Evolutionary conservation across 2,329 filamentous ascomycete genomes (phyloP), one percentile per base, ranked within the genome.

Genomic region (Epichloe brachyelytri): DNA sequence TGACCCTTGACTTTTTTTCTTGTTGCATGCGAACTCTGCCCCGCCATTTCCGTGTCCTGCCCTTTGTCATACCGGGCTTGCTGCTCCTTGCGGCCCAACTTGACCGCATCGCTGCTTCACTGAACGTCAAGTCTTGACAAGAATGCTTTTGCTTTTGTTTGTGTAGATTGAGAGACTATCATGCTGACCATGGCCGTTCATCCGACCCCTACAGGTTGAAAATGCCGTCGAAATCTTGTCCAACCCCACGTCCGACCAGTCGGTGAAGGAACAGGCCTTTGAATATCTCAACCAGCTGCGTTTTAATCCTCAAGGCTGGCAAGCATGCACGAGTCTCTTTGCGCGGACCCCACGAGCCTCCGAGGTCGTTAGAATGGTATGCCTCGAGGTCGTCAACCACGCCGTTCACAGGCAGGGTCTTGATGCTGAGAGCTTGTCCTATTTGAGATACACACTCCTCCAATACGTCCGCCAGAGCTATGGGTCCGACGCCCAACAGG

Each of bases 201-300:
- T 41, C 43, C n/a, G 36, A 37, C 43, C 8, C n/a, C 51, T 48
- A 22, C 63, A 96, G 88, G 83, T 96, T 68, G 86, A 93, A 72
- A 91, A 88, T 73, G 93, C 93, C 69, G 93, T 97, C 72, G 82
- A 93, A 69, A 94, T 97, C 72, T 88, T 88, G 69, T 93, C 83
- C 74, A 84, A 91, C 69, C 87, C 88, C 53, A 71, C 78, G 61
- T 85, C 88, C 61, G 82, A 90, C 68, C 82, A 79, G 62, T 71
- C 75, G 58, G 76, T 94, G 63, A 89, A 91, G 70, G 70, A 73
- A 54, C 89, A 95, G 73, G 90, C 91, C 58, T 86, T 87, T 66
- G 80, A 88, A 50, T 94, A 86, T 67, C 75, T 86, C 48, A 76
- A 80, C 67, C 88, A 89, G 64, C 76, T 97, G 55, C 83, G 89